A percentile compares a stretch with the other conserved stretches of the same genome.
Conservation (phyloP, 805 yeast species). For the Tetrapisispora arboricola region DNA sequence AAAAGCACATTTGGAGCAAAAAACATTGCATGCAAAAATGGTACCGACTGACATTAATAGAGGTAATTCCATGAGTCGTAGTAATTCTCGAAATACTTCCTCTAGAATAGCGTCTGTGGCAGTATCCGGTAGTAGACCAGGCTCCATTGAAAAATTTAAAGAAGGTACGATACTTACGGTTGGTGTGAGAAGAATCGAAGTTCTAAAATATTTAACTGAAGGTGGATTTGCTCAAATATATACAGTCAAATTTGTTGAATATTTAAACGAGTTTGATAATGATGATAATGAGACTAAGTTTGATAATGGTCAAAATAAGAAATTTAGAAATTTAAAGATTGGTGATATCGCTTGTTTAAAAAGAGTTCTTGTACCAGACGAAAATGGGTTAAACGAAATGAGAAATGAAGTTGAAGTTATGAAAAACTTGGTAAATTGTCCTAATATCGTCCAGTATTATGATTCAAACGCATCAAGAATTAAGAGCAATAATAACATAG, state of each 20-base stretch:
- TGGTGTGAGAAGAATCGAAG: constrained; percentile 48
- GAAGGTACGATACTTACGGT: constrained; percentile 47
- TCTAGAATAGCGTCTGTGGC: background rate
- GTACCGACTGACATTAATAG: background rate
- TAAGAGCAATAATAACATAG: constrained; percentile 20
- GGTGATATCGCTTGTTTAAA: constrained; percentile 57
- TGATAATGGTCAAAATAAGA: background rate
- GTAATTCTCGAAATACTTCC: background rate
- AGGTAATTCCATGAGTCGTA: background rate
- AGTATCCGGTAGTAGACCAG: background rate
- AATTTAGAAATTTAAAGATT: constrained; percentile 22
- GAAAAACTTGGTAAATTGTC: constrained; percentile 48
- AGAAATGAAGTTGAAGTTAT: constrained; percentile 77
- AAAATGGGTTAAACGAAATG: constrained; percentile 52
- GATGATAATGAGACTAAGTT: constrained; percentile 20
- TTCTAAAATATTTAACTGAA: constrained; percentile 50
- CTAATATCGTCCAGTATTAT: constrained; percentile 55
- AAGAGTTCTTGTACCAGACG: constrained; percentile 64
- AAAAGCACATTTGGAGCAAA: too few relatives aligned
- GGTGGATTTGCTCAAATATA: constrained; percentile 83
- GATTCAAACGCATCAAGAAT: constrained; percentile 68
- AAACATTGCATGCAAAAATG: too few relatives aligned
- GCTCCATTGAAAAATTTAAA: constrained; percentile 5
- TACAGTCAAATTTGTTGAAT: constrained; percentile 42
- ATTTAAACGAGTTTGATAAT: constrained; percentile 16